Evolutionary conservation across 2,329 filamentous ascomycete species (phyloP).

Genomic region (Dothideomycetes sp.): DNA sequence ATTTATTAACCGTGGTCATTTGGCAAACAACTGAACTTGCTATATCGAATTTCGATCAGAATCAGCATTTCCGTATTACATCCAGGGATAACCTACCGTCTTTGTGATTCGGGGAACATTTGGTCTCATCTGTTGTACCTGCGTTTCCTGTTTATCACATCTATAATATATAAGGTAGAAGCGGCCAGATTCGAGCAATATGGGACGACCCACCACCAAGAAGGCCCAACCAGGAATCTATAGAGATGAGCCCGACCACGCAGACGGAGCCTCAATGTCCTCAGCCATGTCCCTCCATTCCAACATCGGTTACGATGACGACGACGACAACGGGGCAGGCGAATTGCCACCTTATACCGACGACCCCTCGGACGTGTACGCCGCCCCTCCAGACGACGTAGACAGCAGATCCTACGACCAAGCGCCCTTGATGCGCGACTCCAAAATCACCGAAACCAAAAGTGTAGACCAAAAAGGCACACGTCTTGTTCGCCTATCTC

Average conservation of each 20-base stretch:
- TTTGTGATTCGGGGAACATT: no score
- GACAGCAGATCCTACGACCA: background rate
- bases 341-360: background rate
- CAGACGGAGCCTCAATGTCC: background rate
- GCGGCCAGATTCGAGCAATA: background rate
- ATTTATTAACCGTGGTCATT: no score
- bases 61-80: no score
- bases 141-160: no score
- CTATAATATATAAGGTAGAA: no score
- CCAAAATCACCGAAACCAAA: no score
- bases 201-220: background rate
- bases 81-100: no score
- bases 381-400: no score
- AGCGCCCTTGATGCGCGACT: background rate
- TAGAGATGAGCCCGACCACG: background rate
- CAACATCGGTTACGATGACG: background rate
- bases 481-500: background rate
- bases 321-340: background rate
- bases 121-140: no score
- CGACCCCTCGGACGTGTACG: no score
- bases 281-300: background rate
- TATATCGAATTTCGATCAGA: no score
- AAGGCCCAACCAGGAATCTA: background rate
- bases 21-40: no score
- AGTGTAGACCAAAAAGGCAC: background rate